Evolutionary conservation across 352 stramenopile genomes (phyloP).

Genomic region (Saprolegnia diclina): DNA sequence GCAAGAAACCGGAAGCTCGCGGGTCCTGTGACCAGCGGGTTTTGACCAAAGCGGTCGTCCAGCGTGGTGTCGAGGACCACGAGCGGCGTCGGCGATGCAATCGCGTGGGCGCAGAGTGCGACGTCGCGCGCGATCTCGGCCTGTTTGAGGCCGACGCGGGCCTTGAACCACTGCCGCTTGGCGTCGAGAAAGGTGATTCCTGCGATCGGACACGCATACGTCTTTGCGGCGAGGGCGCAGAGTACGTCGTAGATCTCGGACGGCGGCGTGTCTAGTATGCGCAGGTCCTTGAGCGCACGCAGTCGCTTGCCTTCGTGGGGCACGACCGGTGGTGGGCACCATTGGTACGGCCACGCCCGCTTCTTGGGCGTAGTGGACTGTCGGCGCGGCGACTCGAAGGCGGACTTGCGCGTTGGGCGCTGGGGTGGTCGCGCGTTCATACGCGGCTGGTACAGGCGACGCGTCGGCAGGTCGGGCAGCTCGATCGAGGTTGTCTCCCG

Average conservation of each 20-base stretch:
- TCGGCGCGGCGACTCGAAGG: background rate
- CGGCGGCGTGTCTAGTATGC: slow-evolving; percentile 4
- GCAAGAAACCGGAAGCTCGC: slow-evolving; percentile 84
- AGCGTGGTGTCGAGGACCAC: slow-evolving; percentile 59
- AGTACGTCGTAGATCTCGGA: slow-evolving; percentile 17
- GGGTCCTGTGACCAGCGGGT: slow-evolving; percentile 69
- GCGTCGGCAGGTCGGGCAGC: background rate
- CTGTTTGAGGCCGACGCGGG: slow-evolving; percentile 9
- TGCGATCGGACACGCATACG: slow-evolving; percentile 14
- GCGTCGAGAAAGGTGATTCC: slow-evolving; percentile 18
- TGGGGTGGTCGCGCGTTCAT: background rate
- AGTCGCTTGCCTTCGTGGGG: background rate
- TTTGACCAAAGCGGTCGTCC: slow-evolving; percentile 84
- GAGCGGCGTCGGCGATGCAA: slow-evolving; percentile 60
- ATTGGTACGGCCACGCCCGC: background rate
- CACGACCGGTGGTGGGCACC: background rate
- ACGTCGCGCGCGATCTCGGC: slow-evolving; percentile 73
- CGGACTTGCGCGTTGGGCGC: background rate
- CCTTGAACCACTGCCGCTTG: slow-evolving; percentile 21
- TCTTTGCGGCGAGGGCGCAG: slow-evolving; percentile 7
- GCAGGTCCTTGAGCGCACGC: background rate
- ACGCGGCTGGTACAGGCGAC: background rate
- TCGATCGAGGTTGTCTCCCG: too few species aligned
- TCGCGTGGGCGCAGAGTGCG: slow-evolving; percentile 56
- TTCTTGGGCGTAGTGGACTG: background rate